These are phyloP conservation scores for Suillus placidus DNA, from an alignment of 768 basidiomycete species.

Conservation along the genomic window DNA sequence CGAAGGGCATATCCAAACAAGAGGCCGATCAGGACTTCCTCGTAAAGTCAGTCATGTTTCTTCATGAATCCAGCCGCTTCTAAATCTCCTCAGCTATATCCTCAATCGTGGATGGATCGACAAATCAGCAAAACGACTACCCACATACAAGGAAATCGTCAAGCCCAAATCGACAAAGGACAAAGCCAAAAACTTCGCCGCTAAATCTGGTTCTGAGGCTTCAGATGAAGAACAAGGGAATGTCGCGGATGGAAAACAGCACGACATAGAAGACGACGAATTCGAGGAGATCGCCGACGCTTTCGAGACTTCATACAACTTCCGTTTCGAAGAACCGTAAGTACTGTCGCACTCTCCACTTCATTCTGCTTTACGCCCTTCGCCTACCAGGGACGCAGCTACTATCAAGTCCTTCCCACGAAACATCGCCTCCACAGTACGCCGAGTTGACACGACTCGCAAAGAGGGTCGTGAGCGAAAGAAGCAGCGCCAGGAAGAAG, in stretches of 20 bases:
- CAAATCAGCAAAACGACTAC: conserved; percentile 66
- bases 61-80: neutral
- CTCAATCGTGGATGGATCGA: conserved; percentile 98
- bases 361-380: neutral
- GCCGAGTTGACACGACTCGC: conserved; percentile 74
- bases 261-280: conserved; percentile 56
- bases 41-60: conserved; percentile 63
- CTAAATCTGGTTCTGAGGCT: conserved; percentile 24
- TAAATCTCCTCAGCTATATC: conserved; percentile 70
- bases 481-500: conserved; percentile 69
- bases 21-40: conserved; percentile 69
- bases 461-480: conserved; percentile 83
- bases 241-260: conserved; percentile 27
- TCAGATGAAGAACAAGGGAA: conserved; percentile 28
- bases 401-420: conserved; percentile 80
- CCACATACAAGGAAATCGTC: conserved; percentile 85
- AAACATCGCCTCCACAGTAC: conserved; percentile 59
- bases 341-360: conserved; percentile 34
- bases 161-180: conserved; percentile 24
- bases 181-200: conserved; percentile 10
- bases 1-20: conserved; percentile 33
- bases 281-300: conserved; percentile 91
- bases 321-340: conserved; percentile 95
- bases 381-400: conserved; percentile 55
- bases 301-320: conserved; percentile 97